Percentiles rank a stretch among this genome's conserved stretches.
These are phyloP conservation scores for Sporothrix phasma DNA, from an alignment of 2,329 filamentous ascomycete genomes.

Conservation along the genomic window DNA sequence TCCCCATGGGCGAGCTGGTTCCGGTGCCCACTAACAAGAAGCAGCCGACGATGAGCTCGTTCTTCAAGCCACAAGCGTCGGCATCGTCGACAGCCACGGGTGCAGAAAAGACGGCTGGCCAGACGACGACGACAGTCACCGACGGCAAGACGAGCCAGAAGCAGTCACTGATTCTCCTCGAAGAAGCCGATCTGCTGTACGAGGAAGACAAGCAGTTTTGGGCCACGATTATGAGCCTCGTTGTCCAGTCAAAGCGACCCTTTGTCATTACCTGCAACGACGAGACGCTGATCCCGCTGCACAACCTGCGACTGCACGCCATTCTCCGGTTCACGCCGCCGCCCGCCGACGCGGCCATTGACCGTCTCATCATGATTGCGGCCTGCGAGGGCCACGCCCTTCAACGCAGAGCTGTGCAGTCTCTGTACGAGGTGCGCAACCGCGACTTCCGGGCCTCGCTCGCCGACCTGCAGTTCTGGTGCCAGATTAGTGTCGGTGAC, in stretches of 20 bases:
- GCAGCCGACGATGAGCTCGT: slow-evolving; percentile 70
- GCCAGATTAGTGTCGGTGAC: slow-evolving; percentile 89
- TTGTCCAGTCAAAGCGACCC: slow-evolving; percentile 76
- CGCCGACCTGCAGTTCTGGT: slow-evolving; percentile 88
- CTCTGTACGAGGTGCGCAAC: slow-evolving; percentile 59
- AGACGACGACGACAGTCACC: slow-evolving; percentile 22
- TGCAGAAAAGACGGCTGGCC: slow-evolving; percentile 14
- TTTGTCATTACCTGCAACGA: slow-evolving; percentile 95
- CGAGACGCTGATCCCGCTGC: slow-evolving; percentile 67
- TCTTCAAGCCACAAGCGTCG: slow-evolving; percentile 53
- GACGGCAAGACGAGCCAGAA: slow-evolving; percentile 50
- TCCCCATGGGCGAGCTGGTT: not conserved
- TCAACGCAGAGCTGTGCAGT: slow-evolving; percentile 52
- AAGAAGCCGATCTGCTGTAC: slow-evolving; percentile 89
- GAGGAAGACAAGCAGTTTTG: slow-evolving; percentile 96
- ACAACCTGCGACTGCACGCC: slow-evolving; percentile 68
- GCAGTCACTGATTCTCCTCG: slow-evolving; percentile 86
- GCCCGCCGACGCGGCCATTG: slow-evolving; percentile 55
- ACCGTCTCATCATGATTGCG: slow-evolving; percentile 72
- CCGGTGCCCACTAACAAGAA: slow-evolving; percentile 37
- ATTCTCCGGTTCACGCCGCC: slow-evolving; percentile 68
- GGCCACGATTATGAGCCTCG: slow-evolving; percentile 67
- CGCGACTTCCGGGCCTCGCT: slow-evolving; percentile 73
- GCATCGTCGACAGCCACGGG: slow-evolving; percentile 38
- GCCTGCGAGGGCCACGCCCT: slow-evolving; percentile 84